Conservation (phyloP, 208 protist genomes). For the Porcisia hertigi region DNA sequence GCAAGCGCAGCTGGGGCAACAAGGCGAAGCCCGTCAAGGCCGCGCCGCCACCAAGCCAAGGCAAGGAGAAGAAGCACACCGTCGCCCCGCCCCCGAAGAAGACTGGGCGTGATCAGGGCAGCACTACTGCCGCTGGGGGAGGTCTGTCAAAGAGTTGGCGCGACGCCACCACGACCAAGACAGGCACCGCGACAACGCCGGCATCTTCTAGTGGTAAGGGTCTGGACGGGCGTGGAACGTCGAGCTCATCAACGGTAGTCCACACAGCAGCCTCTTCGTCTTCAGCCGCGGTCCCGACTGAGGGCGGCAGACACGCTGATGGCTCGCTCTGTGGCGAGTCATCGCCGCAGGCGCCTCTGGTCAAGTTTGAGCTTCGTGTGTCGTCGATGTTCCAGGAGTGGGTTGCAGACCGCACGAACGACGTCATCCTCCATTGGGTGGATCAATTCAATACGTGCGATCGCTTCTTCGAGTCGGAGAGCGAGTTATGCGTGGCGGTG, state of each 20-base stretch:
- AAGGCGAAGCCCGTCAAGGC: slow-evolving; percentile 38
- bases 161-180: slow-evolving; percentile 1
- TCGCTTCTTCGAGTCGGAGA: slow-evolving; percentile 45
- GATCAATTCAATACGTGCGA: slow-evolving; percentile 75
- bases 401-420: slow-evolving; percentile 75
- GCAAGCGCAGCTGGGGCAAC: slow-evolving; percentile 43
- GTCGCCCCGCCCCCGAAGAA: slow-evolving; percentile 15
- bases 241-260: not conserved
- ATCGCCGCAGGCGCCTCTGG: slow-evolving; percentile 26
- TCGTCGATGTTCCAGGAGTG: slow-evolving; percentile 74
- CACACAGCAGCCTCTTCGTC: not conserved
- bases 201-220: not conserved
- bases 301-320: not conserved
- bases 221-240: slow-evolving; percentile 20
- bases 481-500: slow-evolving; percentile 65
- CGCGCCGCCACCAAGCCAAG: slow-evolving; percentile 7
- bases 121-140: not conserved
- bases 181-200: not conserved
- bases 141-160: slow-evolving; percentile 30
- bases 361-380: slow-evolving; percentile 76
- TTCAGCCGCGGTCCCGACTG: slow-evolving; percentile 2
- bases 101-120: slow-evolving; percentile 11
- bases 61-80: slow-evolving; percentile 8
- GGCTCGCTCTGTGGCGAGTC: slow-evolving; percentile 20
- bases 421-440: slow-evolving; percentile 81